Percentiles rank a stretch among this genome's conserved stretches.
phyloP scores from a whole-genome alignment of 108 stramenopile genomes.

The Epithemia pelagica region DNA sequence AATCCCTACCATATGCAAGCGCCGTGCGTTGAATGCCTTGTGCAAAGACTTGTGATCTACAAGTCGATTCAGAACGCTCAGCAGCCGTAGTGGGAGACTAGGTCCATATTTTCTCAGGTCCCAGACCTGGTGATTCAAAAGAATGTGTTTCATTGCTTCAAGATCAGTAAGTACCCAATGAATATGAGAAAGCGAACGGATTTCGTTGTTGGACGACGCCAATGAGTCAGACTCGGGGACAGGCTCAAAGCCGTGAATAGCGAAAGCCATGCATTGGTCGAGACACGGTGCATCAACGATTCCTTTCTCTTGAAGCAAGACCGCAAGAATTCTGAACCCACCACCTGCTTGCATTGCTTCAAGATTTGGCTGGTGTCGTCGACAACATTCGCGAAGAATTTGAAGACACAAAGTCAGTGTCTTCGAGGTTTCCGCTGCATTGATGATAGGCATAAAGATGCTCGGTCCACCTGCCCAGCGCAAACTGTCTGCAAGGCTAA shows the following conservation, averaged over 20 bases:
- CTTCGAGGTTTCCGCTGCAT: conserved; percentile 54
- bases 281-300: conserved; percentile 66
- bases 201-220: conserved; percentile 13
- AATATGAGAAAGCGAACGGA: conserved; percentile 30
- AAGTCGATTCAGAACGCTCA: conserved; percentile 69
- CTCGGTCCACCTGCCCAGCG: conserved; percentile 83
- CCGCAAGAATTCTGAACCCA: conserved; percentile 74
- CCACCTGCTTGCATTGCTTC: conserved; percentile 79
- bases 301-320: conserved; percentile 66
- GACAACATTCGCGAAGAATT: conserved; percentile 61
- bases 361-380: conserved; percentile 72
- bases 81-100: conserved; percentile 61
- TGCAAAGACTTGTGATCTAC: conserved; percentile 70
- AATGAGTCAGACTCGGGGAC: conserved; percentile 31
- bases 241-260: conserved; percentile 74
- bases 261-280: conserved; percentile 82
- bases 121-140: conserved; percentile 89
- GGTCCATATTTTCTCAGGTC: conserved; percentile 63
- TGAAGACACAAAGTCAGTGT: conserved; percentile 63
- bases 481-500: conserved; percentile 80
- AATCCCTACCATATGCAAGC: conserved; percentile 76
- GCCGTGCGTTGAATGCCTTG: conserved; percentile 81
- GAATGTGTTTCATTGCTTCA: conserved; percentile 86
- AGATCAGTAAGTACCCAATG: conserved; percentile 82
- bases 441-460: conserved; percentile 67